A percentile compares a stretch with the other conserved stretches of the same genome.
These are phyloP conservation scores for Poa pratensis DNA, from an alignment of 176 grass and related monocot species.

Conservation along the genomic window DNA sequence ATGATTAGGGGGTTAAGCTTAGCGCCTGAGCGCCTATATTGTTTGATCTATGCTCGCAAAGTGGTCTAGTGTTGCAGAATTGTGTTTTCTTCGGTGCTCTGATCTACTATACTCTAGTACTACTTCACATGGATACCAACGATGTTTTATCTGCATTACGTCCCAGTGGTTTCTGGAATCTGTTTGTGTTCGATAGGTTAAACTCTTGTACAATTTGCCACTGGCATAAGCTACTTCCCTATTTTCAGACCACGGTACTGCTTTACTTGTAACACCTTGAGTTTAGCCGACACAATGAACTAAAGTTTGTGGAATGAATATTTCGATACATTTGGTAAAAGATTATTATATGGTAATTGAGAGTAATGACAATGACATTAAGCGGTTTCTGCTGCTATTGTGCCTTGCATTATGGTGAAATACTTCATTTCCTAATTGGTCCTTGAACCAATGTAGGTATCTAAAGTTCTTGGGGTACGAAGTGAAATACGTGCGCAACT, in stretches of 20 bases:
- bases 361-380: not conserved
- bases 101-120: not conserved
- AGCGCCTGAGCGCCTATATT: not conserved
- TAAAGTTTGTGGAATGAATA: not conserved
- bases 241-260: not conserved
- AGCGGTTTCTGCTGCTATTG: not conserved
- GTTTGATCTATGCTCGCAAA: not conserved
- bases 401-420: constrained; percentile 32
- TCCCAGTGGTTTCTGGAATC: not conserved
- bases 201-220: not conserved
- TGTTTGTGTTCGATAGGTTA: not conserved
- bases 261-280: not conserved
- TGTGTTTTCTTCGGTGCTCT: not conserved
- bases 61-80: not conserved
- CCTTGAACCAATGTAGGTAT: constrained; percentile 53
- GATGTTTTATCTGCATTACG: not conserved
- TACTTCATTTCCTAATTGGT: constrained; percentile 25
- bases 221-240: not conserved
- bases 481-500: constrained; percentile 87
- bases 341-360: not conserved
- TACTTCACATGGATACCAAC: not conserved
- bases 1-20: not conserved
- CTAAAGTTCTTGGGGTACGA: constrained; percentile 87
- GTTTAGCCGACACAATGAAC: not conserved
- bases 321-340: not conserved